Conservation (phyloP, 257 asterid genomes). For the Nemophila menziesii region DNA sequence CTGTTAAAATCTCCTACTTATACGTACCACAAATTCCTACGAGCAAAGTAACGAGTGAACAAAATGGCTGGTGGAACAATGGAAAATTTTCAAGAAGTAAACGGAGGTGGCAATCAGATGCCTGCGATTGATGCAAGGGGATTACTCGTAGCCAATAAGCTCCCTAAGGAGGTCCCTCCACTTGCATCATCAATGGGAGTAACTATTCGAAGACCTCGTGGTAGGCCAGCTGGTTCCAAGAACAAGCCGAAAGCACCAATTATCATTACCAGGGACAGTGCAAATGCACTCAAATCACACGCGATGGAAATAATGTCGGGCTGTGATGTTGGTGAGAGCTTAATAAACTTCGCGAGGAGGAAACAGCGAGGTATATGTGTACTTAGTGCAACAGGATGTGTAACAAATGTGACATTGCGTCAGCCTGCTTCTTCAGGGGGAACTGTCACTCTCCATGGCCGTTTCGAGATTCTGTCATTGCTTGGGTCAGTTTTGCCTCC, state of each 20-base stretch:
- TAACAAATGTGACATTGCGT: slow-evolving; percentile 49
- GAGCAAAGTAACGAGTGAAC: slow-evolving; percentile 8
- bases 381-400: slow-evolving; percentile 60
- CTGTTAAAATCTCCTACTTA: slow-evolving; percentile 25
- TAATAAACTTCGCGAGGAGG: slow-evolving; percentile 34
- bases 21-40: slow-evolving; percentile 8
- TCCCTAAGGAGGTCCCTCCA: slow-evolving; percentile 5
- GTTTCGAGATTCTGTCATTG: slow-evolving; percentile 70
- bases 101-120: neutral
- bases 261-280: slow-evolving; percentile 61
- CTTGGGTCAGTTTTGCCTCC: slow-evolving; percentile 79
- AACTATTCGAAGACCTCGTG: slow-evolving; percentile 42
- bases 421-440: slow-evolving; percentile 58
- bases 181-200: slow-evolving; percentile 7
- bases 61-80: slow-evolving; percentile 28
- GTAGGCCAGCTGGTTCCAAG: slow-evolving; percentile 67
- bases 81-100: slow-evolving; percentile 9
- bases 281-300: slow-evolving; percentile 54
- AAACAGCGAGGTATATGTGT: slow-evolving; percentile 53
- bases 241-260: slow-evolving; percentile 76
- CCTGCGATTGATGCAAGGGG: slow-evolving; percentile 13
- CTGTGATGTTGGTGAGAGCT: slow-evolving; percentile 39
- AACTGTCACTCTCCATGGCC: slow-evolving; percentile 68
- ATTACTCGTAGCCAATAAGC: slow-evolving; percentile 11
- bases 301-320: slow-evolving; percentile 57